Evolutionary conservation across 805 yeast genomes (phyloP).

Genomic region (Lachancea mirantina): DNA sequence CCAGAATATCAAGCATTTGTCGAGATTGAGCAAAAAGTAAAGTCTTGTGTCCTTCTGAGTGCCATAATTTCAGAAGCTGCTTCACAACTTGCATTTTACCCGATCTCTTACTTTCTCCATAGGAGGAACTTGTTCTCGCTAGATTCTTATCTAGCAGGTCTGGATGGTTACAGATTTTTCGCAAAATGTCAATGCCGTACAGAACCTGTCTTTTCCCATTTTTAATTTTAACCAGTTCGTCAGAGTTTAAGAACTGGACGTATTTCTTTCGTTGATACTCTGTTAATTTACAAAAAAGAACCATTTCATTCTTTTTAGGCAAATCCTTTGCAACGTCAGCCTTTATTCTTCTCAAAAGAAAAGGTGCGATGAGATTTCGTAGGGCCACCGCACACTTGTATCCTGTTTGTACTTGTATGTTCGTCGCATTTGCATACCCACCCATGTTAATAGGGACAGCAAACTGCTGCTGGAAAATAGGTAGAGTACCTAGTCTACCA

Average conservation of each 20-base stretch:
- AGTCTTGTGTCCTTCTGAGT: slow-evolving; percentile 65
- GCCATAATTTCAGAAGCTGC: slow-evolving; percentile 71
- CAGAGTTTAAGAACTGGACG: slow-evolving; percentile 64
- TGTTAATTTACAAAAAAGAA: slow-evolving; percentile 82
- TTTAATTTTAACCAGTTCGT: slow-evolving; percentile 63
- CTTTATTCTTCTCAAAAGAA: slow-evolving; percentile 77
- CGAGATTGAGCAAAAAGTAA: slow-evolving; percentile 86
- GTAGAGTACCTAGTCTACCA: slow-evolving; percentile 88
- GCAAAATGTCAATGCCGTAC: slow-evolving; percentile 80
- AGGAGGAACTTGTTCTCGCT: slow-evolving; percentile 25
- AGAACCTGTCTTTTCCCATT: slow-evolving; percentile 75
- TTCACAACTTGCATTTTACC: slow-evolving; percentile 90
- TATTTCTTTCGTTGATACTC: slow-evolving; percentile 67
- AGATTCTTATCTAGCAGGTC: slow-evolving; percentile 56
- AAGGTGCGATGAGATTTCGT: slow-evolving; percentile 84
- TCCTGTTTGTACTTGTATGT: slow-evolving; percentile 92
- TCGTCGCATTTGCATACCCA: slow-evolving; percentile 97
- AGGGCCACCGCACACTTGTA: slow-evolving; percentile 91
- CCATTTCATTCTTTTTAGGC: slow-evolving; percentile 92
- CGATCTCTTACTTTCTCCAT: slow-evolving; percentile 56
- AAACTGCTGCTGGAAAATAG: slow-evolving; percentile 89
- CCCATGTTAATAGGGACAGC: slow-evolving; percentile 90
- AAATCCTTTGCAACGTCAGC: slow-evolving; percentile 92
- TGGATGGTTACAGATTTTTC: slow-evolving; percentile 96
- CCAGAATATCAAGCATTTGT: slow-evolving; percentile 88